Evolutionary conservation across 352 stramenopile genomes (phyloP), one percentile per base, ranked within the genome.

Genomic region (Blastocystis hominis): DNA sequence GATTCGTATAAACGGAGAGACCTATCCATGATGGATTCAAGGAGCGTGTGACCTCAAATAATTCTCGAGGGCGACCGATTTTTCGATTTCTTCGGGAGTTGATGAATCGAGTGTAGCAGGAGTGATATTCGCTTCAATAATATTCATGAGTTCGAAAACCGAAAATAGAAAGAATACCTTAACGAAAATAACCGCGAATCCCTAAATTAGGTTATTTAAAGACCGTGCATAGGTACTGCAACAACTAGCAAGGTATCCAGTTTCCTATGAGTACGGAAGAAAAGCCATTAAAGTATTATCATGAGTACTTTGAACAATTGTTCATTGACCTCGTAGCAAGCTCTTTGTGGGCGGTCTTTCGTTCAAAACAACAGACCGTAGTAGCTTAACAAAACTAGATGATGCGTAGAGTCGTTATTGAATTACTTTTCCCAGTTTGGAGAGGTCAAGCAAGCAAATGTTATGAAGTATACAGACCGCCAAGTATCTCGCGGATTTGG

Each of bases 1-100:
- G 88, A 94, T 87, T 96, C 93, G 77, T 94, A 93, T 66, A 96
- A 40, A 56, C 54, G 46, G n/a, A 78, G 53, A 13, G 77, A 87
- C 7, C 77, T 87, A 40, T 9, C 3, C 36, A 24, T 40, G 30
- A 13, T 54, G 24, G 2, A 46, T 20, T 15, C 7, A 0, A 46
- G 17, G 13, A 10, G 2, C 3, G 15, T n/a, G 6, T 34, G 44
- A 84, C 72, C 38, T 30, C 10, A 84, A 46, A 84, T 84, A 87
- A 5, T 59, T 53, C 42, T 87, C 56, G 20, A 87, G 40, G 15
- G 36, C 66, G 20, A 30, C 36, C 13, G 77, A 68, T 59, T 78
- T 75, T 50, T 59, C 34, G 4, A 34, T 56, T 34, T 87, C 77
- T 10, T 34, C 77, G 40, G 56, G 77, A 17, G 62, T 76, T 50